A percentile compares a stretch with the other conserved stretches of the same genome.
Evolutionary conservation across 148 eudicot genomes (phyloP).

Genomic region (Rhododendron williamsianum): DNA sequence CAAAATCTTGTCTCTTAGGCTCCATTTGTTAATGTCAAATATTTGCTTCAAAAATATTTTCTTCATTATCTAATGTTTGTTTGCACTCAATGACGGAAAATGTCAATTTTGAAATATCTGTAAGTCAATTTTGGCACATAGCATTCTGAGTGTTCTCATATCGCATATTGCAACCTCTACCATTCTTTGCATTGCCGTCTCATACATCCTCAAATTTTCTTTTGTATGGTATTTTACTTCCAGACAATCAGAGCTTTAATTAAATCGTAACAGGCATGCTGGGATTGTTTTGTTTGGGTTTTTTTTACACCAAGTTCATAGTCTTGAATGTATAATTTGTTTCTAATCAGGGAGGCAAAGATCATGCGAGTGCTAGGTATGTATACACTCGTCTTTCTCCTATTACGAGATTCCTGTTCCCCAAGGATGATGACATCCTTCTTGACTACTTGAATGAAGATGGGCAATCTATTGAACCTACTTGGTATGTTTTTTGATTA

Average conservation of each 20-base stretch:
- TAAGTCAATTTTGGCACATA: not conserved
- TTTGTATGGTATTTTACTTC: not conserved
- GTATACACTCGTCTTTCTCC: slow-evolving; percentile 55
- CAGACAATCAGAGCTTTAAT: not conserved
- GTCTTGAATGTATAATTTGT: not conserved
- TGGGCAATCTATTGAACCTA: slow-evolving; percentile 78
- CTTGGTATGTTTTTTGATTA: slow-evolving; percentile 41
- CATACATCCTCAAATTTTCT: not conserved
- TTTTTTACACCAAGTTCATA: not conserved
- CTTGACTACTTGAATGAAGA: slow-evolving; percentile 80
- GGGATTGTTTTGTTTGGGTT: not conserved
- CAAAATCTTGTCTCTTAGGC: not conserved
- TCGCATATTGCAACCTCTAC: not conserved
- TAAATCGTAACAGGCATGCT: not conserved
- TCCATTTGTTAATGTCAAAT: not conserved
- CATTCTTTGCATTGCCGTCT: not conserved
- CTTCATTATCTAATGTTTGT: not conserved
- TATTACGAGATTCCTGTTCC: slow-evolving; percentile 63
- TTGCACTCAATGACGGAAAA: not conserved
- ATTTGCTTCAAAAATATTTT: not conserved
- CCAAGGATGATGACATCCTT: slow-evolving; percentile 74
- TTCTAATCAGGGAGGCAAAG: slow-evolving; percentile 81
- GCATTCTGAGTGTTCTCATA: not conserved
- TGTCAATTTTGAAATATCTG: not conserved
- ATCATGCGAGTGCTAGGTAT: slow-evolving; percentile 88